Evolutionary conservation across 2,329 filamentous ascomycete species (phyloP).

Genomic region (Colletotrichum coccodes): DNA sequence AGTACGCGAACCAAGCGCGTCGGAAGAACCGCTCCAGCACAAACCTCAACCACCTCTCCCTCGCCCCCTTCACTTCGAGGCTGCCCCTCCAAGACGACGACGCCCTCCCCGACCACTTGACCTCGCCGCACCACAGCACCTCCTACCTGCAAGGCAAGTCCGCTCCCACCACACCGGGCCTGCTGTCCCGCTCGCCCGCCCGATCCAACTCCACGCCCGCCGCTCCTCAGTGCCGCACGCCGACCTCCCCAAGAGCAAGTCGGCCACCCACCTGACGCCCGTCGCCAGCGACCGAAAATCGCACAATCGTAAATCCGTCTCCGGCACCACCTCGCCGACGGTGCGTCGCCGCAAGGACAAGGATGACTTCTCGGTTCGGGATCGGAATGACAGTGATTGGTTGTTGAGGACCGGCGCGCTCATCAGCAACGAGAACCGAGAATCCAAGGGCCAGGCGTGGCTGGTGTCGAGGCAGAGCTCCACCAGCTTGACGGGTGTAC

Average conservation of each 20-base stretch:
- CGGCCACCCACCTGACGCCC: conserved; percentile 63
- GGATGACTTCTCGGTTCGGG: conserved; percentile 34
- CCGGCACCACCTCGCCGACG: conserved; percentile 45
- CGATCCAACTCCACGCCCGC: conserved; percentile 58
- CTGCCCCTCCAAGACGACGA: conserved; percentile 67
- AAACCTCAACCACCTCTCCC: conserved; percentile 68
- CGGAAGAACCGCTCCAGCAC: conserved; percentile 68
- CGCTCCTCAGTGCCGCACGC: conserved; percentile 49
- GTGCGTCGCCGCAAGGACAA: conserved; percentile 28
- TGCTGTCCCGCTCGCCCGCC: conserved; percentile 68
- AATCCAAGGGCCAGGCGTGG: conserved; percentile 77
- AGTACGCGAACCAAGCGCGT: conserved; percentile 65
- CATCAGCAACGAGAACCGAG: conserved; percentile 70
- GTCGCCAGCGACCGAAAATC: conserved; percentile 35
- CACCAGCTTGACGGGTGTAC: conserved; percentile 66
- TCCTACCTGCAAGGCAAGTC: conserved; percentile 72
- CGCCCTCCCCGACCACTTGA: conserved; percentile 50
- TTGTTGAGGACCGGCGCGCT: conserved; percentile 70
- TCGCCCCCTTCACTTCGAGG: conserved; percentile 72
- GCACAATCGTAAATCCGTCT: conserved; percentile 36
- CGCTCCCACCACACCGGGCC: conserved; percentile 71
- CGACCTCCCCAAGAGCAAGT: conserved; percentile 69
- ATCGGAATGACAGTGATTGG: conserved; percentile 70
- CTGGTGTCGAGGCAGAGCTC: conserved; percentile 73
- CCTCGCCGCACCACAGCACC: conserved; percentile 47